Evolutionary conservation across 208 protist genomes (phyloP), one percentile per base, ranked within the genome.

Genomic region (Acanthamoeba sp.): DNA sequence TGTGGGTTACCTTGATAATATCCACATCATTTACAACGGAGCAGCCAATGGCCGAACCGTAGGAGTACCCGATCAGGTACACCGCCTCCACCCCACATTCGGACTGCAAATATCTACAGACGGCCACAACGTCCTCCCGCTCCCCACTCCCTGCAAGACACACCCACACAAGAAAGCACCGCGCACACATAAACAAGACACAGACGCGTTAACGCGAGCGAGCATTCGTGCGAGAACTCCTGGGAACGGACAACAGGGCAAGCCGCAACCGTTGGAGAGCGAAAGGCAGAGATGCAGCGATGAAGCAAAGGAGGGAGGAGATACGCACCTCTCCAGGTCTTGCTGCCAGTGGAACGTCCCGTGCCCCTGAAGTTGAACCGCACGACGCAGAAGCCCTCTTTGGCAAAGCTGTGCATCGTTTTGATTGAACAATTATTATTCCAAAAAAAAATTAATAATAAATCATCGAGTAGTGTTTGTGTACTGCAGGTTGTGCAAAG

Each of bases 21-120:
- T 87, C 78, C 78, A 87, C 78, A 87, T 87, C 78, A 87, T 87
- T 87, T 87, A 87, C 78, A 87, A 87, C 57, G 36, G 85, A 91
- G 85, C 57, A 91, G 55, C 57, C 50, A 24, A 91, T 91, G 85
- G 59, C 85, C 36, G 85, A 91, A 9, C 85, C 85, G 36, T 91
- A 91, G 55, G 85, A 91, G 85, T 91, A 91, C 36, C 85, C 85
- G 34, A 91, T 27, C 36, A 91, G 55, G 57, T 64, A 73, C 36
- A 91, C 59, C 12, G 50, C 85, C 36, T 64, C 50, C 36, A 91
- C 85, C 34, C 85, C 57, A 50, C 59, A 71, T 36, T 91, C 57
- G 12, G 85, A 64, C 38, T 91, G 85, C 38, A 91, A 71, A 71
- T 91, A 91, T 64, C 59, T 71, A 71, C 85, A 91, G 34, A 91